Percentiles rank a stretch among this genome's conserved stretches.
phyloP scores from a whole-genome alignment of 2,329 filamentous ascomycete species.

The Escovopsis sp. region DNA sequence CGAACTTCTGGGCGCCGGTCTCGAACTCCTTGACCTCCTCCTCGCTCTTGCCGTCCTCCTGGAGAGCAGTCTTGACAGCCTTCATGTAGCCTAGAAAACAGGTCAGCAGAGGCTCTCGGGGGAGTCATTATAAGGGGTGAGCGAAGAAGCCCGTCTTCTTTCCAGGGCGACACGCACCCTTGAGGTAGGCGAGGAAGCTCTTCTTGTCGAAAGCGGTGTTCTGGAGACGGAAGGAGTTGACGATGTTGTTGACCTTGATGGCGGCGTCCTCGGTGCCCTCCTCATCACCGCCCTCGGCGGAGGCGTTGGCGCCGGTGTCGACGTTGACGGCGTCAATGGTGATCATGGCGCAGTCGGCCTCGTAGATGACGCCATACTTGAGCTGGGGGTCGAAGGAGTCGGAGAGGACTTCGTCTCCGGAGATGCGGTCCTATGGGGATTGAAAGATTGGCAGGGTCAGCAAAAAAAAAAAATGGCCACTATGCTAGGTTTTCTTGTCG shows the following conservation, averaged over 20 bases:
- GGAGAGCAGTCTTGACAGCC: slow-evolving; percentile 58
- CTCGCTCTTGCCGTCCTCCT: slow-evolving; percentile 44
- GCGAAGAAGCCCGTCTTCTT: background rate
- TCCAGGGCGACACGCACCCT: slow-evolving; percentile 41
- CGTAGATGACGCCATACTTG: slow-evolving; percentile 67
- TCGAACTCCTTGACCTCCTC: slow-evolving; percentile 68
- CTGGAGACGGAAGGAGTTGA: slow-evolving; percentile 82
- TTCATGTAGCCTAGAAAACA: slow-evolving; percentile 66
- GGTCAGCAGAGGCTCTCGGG: background rate
- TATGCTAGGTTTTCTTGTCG: background rate
- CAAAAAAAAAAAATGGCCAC: background rate
- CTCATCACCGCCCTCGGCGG: slow-evolving; percentile 77
- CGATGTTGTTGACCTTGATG: slow-evolving; percentile 79
- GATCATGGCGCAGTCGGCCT: slow-evolving; percentile 88
- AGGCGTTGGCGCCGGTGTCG: slow-evolving; percentile 90
- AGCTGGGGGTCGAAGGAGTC: slow-evolving; percentile 80
- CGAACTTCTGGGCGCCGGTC: slow-evolving; percentile 54
- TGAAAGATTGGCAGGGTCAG: slow-evolving; percentile 13
- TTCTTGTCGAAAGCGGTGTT: slow-evolving; percentile 77
- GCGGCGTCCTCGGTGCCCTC: slow-evolving; percentile 56
- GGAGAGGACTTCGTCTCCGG: slow-evolving; percentile 89
- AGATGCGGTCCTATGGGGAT: slow-evolving; percentile 60
- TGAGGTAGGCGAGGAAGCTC: slow-evolving; percentile 66
- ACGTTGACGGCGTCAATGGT: slow-evolving; percentile 59
- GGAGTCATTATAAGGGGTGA: no score